phyloP scores from a whole-genome alignment of 805 yeast genomes.

The Wickerhamiella brachini region DNA sequence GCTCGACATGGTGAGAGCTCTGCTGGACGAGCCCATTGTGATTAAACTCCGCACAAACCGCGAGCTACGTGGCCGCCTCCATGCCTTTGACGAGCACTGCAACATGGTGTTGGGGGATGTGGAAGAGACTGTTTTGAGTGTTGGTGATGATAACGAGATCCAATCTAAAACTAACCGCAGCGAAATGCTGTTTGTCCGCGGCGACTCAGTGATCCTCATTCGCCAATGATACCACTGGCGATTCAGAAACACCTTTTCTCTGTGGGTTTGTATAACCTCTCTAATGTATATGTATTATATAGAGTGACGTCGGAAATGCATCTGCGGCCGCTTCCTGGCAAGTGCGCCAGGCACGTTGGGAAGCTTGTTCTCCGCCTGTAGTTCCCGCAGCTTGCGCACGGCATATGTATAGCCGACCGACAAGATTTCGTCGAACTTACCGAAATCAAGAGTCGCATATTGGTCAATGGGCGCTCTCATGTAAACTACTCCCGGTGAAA shows the following conservation, averaged over 20 bases:
- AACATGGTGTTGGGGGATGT: conserved; percentile 92
- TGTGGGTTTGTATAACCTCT: not conserved
- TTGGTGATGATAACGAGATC: conserved; percentile 35
- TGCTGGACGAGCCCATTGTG: conserved; percentile 72
- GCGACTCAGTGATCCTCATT: conserved; percentile 88
- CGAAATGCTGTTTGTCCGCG: conserved; percentile 91
- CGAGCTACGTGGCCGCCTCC: conserved; percentile 78
- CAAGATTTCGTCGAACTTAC: conserved; percentile 80
- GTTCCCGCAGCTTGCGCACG: conserved; percentile 35
- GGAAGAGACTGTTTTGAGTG: conserved; percentile 58
- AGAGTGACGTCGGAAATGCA: conserved; percentile 2
- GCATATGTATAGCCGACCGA: conserved; percentile 71
- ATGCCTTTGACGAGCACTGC: conserved; percentile 93
- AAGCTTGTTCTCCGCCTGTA: not conserved
- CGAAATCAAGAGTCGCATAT: conserved; percentile 85
- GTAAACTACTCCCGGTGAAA: conserved; percentile 71
- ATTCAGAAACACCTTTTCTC: too few species aligned
- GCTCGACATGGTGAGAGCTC: conserved; percentile 73
- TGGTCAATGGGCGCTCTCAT: conserved; percentile 88
- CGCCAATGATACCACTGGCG: conserved; percentile 32
- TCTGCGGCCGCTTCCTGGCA: not conserved
- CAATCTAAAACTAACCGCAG: conserved; percentile 40
- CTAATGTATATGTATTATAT: not conserved
- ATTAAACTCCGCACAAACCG: conserved; percentile 91
- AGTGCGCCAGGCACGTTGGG: not conserved